Evolutionary conservation across 2,329 filamentous ascomycete genomes (phyloP).

Genomic region (Pseudogymnoascus sp.): DNA sequence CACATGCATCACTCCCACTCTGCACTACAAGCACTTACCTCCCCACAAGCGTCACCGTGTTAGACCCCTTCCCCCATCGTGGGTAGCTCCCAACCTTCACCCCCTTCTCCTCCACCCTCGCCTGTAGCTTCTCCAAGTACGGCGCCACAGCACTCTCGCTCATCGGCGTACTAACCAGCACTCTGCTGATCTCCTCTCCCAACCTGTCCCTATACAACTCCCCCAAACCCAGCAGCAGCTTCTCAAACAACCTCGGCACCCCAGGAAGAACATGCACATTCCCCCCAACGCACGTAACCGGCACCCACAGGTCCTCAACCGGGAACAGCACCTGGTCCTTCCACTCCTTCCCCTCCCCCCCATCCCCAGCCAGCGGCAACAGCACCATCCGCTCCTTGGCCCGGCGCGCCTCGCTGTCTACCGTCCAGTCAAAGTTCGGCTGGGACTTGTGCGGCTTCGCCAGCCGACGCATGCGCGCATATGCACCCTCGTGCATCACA

Average conservation of each 20-base stretch:
- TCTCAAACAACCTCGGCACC: conserved; percentile 74
- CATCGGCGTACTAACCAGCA: conserved; percentile 80
- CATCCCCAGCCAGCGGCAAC: conserved; percentile 58
- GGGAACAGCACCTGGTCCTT: conserved; percentile 72
- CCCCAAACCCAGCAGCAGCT: conserved; percentile 68
- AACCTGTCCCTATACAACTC: conserved; percentile 62
- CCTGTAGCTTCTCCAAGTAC: conserved; percentile 73
- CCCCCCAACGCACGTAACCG: conserved; percentile 77
- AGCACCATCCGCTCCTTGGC: conserved; percentile 89
- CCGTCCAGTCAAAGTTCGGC: conserved; percentile 75
- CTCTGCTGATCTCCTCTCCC: conserved; percentile 63
- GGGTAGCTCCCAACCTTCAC: conserved; percentile 96
- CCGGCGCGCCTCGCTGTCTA: conserved; percentile 64
- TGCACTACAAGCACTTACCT: conserved; percentile 31
- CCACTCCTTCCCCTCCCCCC: conserved; percentile 43
- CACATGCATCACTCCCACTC: not conserved
- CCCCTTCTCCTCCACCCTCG: conserved; percentile 61
- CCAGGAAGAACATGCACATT: conserved; percentile 92
- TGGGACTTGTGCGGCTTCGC: conserved; percentile 66
- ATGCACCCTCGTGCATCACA: conserved; percentile 67
- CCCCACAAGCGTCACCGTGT: conserved; percentile 83
- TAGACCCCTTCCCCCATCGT: conserved; percentile 76
- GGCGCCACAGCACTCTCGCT: conserved; percentile 77
- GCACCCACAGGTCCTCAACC: conserved; percentile 80
- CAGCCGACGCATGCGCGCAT: conserved; percentile 73